Evolutionary conservation across 106 monocot genomes (phyloP), one percentile per base, ranked within the genome.

Genomic region (Phalaenopsis aphrodite): DNA sequence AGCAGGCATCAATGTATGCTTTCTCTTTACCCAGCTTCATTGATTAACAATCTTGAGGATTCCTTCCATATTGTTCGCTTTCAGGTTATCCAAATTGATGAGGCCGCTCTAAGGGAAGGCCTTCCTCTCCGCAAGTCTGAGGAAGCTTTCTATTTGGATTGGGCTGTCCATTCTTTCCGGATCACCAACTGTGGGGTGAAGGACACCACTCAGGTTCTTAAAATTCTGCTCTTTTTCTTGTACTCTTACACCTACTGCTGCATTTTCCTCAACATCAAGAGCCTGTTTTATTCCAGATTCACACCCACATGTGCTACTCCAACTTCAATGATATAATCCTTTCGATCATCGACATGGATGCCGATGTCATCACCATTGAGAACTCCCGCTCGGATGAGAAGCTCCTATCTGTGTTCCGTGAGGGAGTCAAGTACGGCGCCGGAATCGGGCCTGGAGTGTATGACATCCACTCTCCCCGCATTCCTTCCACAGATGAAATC

Each of bases 251-350:
- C 2, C 7, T 24, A 3, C 65, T 66, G 2, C 65, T 66, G 8
- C 21, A n/a, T 23, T 19, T 3, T 66, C 65, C 52, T 52, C 12
- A 52, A 52, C 52, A 12, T 12, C 52, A 52, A 52, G 52, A 12
- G 52, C 12, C 12, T 52, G 52, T 52, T 2, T 52, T 52, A 12
- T 12, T 12, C 10, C 67, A 77, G 83, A 83, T 83, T 18, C 83
- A 83, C 78, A 83, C 83, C 41, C 83, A 83, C 56, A 83, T 83
- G 83, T 83, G 83, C 72, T 83, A 78, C 83, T 83, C 83, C 36
- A 83, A 83, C 78, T 83, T 83, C 78, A 83, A 83, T 11, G 83
- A 83, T 69, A 83, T 83, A 49, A 83, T 83, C 55, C 83, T 56
- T 56, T 83, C 83, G 15, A 83, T 83, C 83, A 83, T 83, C 56